Percentiles rank a stretch among this genome's conserved stretches.
These are phyloP conservation scores for Pouteria glomerata DNA, from an alignment of 148 eudicot genomes.

Conservation along the genomic window DNA sequence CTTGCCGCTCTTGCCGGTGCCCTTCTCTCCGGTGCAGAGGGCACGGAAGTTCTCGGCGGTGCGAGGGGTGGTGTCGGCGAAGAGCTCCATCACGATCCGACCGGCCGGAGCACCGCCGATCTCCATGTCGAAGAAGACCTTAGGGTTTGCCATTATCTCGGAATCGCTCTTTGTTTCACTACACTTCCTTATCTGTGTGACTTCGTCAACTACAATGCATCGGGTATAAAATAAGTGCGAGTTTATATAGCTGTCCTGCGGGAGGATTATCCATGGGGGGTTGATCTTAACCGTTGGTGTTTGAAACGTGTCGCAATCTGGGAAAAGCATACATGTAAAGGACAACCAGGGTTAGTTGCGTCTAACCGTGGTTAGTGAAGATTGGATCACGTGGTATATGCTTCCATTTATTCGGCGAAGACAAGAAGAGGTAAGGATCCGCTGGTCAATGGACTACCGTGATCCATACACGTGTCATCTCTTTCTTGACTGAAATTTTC, in stretches of 20 bases:
- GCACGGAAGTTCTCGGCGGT: constrained; percentile 73
- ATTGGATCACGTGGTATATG: constrained; percentile 12
- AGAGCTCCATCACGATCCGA: constrained; percentile 57
- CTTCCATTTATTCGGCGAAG: not conserved
- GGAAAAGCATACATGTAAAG: not conserved
- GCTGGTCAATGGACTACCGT: not conserved
- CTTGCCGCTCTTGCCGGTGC: constrained; percentile 37
- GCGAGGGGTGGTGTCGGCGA: constrained; percentile 39
- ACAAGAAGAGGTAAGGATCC: not conserved
- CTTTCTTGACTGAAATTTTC: too few species aligned
- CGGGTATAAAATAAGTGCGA: not conserved
- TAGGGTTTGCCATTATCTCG: constrained; percentile 47
- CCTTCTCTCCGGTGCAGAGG: constrained; percentile 60
- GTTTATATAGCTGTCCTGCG: not conserved
- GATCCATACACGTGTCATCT: not conserved
- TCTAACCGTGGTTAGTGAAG: not conserved
- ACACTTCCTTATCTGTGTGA: not conserved
- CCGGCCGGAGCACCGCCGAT: constrained; percentile 43
- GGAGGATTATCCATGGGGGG: not conserved
- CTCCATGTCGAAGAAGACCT: constrained; percentile 54
- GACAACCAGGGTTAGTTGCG: constrained; percentile 2
- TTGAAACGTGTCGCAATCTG: not conserved
- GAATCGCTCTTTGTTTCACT: too few species aligned
- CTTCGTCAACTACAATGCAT: not conserved
- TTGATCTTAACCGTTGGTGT: constrained; percentile 15